phyloP scores from a whole-genome alignment of 225 moss, liverwort and hornwort genomes.

The Sphagnum contortum region DNA sequence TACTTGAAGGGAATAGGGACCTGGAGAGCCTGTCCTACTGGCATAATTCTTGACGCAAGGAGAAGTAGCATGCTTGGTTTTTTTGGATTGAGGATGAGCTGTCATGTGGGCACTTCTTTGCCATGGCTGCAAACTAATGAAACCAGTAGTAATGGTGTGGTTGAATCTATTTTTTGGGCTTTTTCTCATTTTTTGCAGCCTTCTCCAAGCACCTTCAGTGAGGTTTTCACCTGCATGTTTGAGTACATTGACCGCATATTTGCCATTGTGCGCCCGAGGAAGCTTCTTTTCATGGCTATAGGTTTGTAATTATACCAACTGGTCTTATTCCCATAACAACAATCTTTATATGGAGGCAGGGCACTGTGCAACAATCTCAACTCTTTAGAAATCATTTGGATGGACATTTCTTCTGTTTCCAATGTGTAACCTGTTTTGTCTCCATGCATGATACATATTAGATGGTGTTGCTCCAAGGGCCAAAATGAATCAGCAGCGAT shows the following conservation, averaged over 20 bases:
- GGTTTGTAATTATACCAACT: conserved; percentile 31
- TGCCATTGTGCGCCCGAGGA: conserved; percentile 90
- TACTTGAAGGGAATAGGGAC: too few relatives aligned
- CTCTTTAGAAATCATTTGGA: background rate
- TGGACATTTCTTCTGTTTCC: background rate
- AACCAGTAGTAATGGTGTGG: too few relatives aligned
- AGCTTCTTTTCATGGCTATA: conserved; percentile 85
- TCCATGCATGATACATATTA: conserved; percentile 5
- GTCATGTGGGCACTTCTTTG: too few relatives aligned
- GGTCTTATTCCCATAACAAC: background rate
- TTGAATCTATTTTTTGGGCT: too few relatives aligned
- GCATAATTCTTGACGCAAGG: too few relatives aligned
- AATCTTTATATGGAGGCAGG: too few relatives aligned
- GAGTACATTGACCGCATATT: conserved; percentile 94
- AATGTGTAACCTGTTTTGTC: too few relatives aligned
- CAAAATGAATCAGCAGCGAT: conserved; percentile 98
- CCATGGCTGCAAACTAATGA: too few relatives aligned
- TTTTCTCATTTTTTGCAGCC: conserved; percentile 38
- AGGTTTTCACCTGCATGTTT: conserved; percentile 86
- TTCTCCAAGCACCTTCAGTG: conserved; percentile 78
- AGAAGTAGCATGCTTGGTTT: too few relatives aligned
- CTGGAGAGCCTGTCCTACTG: too few relatives aligned
- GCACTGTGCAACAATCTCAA: too few relatives aligned
- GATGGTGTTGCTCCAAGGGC: conserved; percentile 97
- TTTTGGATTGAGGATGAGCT: background rate